Conservation (phyloP, 345 rosid genomes). For the Psidium guajava region DNA sequence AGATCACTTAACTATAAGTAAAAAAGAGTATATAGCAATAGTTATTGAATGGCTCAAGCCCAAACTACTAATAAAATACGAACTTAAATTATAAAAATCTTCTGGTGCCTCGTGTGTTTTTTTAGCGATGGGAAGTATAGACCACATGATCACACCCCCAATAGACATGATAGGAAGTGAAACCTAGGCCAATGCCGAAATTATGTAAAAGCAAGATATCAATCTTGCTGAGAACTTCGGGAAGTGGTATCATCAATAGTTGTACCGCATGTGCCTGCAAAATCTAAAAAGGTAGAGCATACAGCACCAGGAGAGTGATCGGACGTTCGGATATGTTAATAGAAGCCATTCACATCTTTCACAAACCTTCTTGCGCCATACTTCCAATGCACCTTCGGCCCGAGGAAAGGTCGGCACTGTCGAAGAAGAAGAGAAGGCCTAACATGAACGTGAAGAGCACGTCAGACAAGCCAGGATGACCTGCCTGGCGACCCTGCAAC, state of each 20-base stretch:
- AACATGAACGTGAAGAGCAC: constrained; percentile 22
- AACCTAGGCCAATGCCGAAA: not conserved
- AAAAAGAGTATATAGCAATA: too few relatives aligned
- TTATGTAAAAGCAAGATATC: not conserved
- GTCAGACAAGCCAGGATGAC: constrained; percentile 25
- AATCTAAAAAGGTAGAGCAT: not conserved
- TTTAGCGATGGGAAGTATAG: too few relatives aligned
- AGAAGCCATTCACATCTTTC: not conserved
- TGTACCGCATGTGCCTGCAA: not conserved
- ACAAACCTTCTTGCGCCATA: not conserved
- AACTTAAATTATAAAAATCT: too few relatives aligned
- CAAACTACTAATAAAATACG: too few relatives aligned
- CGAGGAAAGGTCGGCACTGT: not conserved
- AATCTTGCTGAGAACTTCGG: not conserved
- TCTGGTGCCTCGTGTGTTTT: too few relatives aligned
- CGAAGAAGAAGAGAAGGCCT: constrained; percentile 25
- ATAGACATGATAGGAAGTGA: not conserved
- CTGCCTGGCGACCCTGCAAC: constrained; percentile 14
- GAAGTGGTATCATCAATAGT: not conserved
- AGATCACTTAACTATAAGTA: too few relatives aligned
- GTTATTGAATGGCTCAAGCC: too few relatives aligned
- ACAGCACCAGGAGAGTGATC: not conserved
- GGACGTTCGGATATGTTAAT: not conserved
- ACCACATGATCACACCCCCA: too few relatives aligned
- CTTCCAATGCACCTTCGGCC: not conserved